Percentiles rank a stretch among this genome's conserved stretches.
Conservation (phyloP, 1,284 basidiomycete genomes). For the Takashimella koratensis region DNA sequence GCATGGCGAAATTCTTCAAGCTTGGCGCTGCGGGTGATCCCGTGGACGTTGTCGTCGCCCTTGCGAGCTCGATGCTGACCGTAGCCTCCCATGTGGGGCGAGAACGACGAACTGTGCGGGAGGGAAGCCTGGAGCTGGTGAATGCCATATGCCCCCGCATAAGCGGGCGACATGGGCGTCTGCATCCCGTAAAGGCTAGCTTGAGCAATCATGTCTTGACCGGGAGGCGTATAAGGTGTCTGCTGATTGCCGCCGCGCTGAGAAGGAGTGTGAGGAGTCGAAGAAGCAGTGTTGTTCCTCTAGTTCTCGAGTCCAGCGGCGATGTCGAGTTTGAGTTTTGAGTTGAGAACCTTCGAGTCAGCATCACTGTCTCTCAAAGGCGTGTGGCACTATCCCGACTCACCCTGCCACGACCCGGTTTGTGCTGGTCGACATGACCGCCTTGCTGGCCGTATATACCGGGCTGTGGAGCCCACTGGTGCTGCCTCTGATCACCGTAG, state of each 20-base stretch:
- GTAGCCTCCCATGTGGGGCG: conserved; percentile 51
- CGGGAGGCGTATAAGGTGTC: background rate
- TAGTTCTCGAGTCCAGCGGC: too few relatives aligned
- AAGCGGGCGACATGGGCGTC: background rate
- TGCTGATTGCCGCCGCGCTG: background rate
- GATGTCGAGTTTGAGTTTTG: too few relatives aligned
- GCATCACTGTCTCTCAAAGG: too few relatives aligned
- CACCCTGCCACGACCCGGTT: background rate
- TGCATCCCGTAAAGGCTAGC: background rate
- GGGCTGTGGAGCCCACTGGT: background rate
- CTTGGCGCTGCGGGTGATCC: conserved; percentile 59
- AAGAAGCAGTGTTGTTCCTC: background rate
- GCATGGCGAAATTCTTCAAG: conserved; percentile 82
- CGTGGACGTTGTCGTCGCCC: conserved; percentile 7
- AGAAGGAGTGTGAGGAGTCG: background rate
- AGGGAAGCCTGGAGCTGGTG: conserved; percentile 8
- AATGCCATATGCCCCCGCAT: background rate
- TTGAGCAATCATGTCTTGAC: background rate
- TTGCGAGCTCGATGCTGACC: too few relatives aligned
- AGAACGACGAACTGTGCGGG: conserved; percentile 48
- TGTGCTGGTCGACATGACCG: background rate
- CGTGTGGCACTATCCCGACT: too few relatives aligned
- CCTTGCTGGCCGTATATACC: background rate
- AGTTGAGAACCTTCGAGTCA: too few relatives aligned
- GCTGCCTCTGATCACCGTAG: background rate